Evolutionary conservation across 169 alveolate species (phyloP).

Genomic region (Eimeria acervulina): DNA sequence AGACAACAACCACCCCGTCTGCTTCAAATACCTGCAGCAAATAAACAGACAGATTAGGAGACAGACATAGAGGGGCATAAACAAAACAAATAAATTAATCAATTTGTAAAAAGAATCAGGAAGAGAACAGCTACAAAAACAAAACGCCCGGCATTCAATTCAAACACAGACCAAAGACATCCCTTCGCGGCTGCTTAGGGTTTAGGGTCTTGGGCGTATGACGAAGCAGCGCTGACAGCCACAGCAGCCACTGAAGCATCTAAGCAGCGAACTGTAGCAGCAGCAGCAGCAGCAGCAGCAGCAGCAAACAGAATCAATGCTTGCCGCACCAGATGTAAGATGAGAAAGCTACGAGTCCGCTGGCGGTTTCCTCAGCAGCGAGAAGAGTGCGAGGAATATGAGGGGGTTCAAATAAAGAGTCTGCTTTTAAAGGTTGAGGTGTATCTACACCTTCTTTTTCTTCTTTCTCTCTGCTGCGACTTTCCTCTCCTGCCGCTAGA

Average conservation of each 20-base stretch:
- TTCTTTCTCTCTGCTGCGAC: neutral
- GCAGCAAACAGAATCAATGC: too few species aligned
- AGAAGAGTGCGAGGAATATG: neutral
- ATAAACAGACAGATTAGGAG: neutral
- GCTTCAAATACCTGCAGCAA: constrained; percentile 68
- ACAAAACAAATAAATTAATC: too few species aligned
- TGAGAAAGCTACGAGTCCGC: neutral
- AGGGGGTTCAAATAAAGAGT: neutral
- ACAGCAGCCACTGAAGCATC: neutral
- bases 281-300: too few species aligned
- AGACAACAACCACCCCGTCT: constrained; percentile 21
- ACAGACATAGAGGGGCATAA: neutral
- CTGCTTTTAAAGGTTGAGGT: neutral
- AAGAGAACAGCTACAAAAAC: neutral
- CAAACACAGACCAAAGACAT: neutral
- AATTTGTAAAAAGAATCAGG: too few species aligned
- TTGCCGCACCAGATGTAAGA: constrained; percentile 24
- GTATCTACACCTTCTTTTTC: neutral
- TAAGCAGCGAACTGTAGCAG: neutral
- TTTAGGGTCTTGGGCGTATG: neutral
- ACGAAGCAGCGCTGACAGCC: neutral
- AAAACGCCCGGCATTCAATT: neutral
- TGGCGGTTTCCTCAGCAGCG: neutral
- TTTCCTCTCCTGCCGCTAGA: constrained; percentile 13
- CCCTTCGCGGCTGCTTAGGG: neutral